A percentile compares a stretch with the other conserved stretches of the same genome.
Evolutionary conservation across 768 basidiomycete genomes (phyloP).

Genomic region (Rhizopogon vinicolor): DNA sequence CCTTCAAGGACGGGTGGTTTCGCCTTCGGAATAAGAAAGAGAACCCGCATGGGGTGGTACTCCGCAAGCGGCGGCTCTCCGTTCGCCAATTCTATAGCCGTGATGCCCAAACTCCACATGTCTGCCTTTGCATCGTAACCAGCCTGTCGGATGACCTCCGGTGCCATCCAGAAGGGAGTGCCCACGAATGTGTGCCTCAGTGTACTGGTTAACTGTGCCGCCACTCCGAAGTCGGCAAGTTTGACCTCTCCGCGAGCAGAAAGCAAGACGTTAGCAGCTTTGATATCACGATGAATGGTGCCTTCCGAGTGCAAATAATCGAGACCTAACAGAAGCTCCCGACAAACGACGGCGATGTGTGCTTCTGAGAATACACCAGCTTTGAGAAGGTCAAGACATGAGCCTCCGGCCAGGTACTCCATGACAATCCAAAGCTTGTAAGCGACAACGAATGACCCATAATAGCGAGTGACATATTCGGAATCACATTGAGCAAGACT

Average conservation of each 20-base stretch:
- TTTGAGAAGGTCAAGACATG: slow-evolving; percentile 94
- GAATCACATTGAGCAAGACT: slow-evolving; percentile 95
- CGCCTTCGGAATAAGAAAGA: slow-evolving; percentile 97
- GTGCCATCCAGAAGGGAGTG: slow-evolving; percentile 98
- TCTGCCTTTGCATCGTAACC: slow-evolving; percentile 96
- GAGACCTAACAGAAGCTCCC: slow-evolving; percentile 87
- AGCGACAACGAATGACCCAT: slow-evolving; percentile 92
- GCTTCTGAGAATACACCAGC: slow-evolving; percentile 86
- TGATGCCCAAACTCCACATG: slow-evolving; percentile 98
- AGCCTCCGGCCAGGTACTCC: slow-evolving; percentile 99
- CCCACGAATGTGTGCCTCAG: slow-evolving; percentile 97
- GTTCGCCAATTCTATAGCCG: slow-evolving; percentile 96
- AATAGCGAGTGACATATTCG: slow-evolving; percentile 94
- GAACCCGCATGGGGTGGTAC: slow-evolving; percentile 97
- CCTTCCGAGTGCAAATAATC: slow-evolving; percentile 95
- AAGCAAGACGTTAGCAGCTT: slow-evolving; percentile 93
- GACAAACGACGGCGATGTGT: slow-evolving; percentile 93
- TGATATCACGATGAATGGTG: slow-evolving; percentile 98
- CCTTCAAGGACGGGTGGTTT: slow-evolving; percentile 90
- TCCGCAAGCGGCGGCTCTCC: slow-evolving; percentile 96
- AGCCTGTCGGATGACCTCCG: slow-evolving; percentile 95
- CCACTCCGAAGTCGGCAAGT: slow-evolving; percentile 97
- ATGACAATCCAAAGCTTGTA: slow-evolving; percentile 99
- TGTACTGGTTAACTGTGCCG: slow-evolving; percentile 92
- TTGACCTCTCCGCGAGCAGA: slow-evolving; percentile 92